Evolutionary conservation across 768 basidiomycete species (phyloP).

Genomic region (Pulveroboletus ravenelii): DNA sequence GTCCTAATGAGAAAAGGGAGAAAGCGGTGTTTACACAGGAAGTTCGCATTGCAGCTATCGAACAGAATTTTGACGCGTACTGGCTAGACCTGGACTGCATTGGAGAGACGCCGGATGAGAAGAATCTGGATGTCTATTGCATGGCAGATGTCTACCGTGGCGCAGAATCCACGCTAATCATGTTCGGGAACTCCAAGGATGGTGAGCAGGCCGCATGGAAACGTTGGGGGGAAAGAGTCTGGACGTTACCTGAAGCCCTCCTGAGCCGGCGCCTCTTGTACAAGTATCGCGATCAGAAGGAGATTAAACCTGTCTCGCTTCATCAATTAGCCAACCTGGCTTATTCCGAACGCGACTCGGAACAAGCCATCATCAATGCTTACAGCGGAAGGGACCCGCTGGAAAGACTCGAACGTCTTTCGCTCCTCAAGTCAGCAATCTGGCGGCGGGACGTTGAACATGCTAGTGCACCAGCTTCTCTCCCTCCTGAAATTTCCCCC

Average conservation of each 20-base stretch:
- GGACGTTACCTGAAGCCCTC: slow-evolving; percentile 2
- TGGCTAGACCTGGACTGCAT: slow-evolving; percentile 20
- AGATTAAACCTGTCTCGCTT: background rate
- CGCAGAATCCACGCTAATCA: background rate
- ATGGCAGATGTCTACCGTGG: background rate
- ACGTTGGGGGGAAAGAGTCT: slow-evolving; percentile 18
- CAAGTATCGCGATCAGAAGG: background rate
- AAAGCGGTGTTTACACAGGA: slow-evolving; percentile 5
- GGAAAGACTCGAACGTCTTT: slow-evolving; percentile 13
- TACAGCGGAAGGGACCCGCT: slow-evolving; percentile 17
- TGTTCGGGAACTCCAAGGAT: background rate
- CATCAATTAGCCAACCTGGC: slow-evolving; percentile 14
- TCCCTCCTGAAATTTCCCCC: background rate
- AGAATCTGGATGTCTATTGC: background rate
- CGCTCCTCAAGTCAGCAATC: slow-evolving; percentile 15
- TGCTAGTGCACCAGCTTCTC: background rate
- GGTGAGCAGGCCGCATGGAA: background rate
- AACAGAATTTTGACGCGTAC: slow-evolving; percentile 7
- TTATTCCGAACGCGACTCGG: slow-evolving; percentile 6
- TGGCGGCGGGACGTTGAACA: slow-evolving; percentile 11
- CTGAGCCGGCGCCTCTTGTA: slow-evolving; percentile 6
- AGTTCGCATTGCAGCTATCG: slow-evolving; percentile 1
- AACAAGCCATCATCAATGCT: slow-evolving; percentile 14
- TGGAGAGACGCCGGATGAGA: background rate
- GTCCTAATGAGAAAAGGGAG: background rate